Evolutionary conservation across 805 yeast genomes (phyloP), one percentile per base, ranked within the genome.

Genomic region (Ogataea salicorniae): DNA sequence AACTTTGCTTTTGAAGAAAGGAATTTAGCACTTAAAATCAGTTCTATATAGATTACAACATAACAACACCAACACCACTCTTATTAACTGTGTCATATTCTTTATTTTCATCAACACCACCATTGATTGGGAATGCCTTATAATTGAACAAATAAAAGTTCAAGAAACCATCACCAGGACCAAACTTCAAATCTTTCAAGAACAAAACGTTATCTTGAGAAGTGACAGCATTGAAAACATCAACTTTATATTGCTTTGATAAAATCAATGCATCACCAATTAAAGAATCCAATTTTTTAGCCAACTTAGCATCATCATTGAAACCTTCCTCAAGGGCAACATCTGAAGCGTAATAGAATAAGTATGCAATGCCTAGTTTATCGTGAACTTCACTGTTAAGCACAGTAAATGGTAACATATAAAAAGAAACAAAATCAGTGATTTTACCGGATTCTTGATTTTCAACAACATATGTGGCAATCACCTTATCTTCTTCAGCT

Each of bases 101-200:
- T 42, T 80, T 79, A 3, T 76, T 68, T 41, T 76, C 71, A 49
- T 79, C 81, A 23, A 88, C 68, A 6, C 99, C 99, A 34, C 97
- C 96, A 48, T 73, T 69, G 39, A 94, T 78, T 4, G 89, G 90
- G 67, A 80, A 80, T 5, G 95, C 83, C 61, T 75, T 83, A 73
- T 90, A 94, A 67, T 94, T 94, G 77, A 94, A 94, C 54, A 94
- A 70, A 63, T 94, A 94, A 67, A 86, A 94, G 67, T 94, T 87
- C 61, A 94, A 75, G 61, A 79, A 78, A 0, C 99, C 99, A 65
- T 92, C 98, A 39, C 99, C 99, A 42, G 81, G 79, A 34, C 97
- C 96, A 64, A 94, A 94, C 63, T 88, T 87, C 68, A 87, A 75
- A 37, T 86, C 82, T 23, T 87, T 84, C 54, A 94, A 72, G 69